These are phyloP conservation scores for Funneliformis mosseae DNA, from an alignment of 192 early-diverging fungal genomes.

Conservation along the genomic window DNA sequence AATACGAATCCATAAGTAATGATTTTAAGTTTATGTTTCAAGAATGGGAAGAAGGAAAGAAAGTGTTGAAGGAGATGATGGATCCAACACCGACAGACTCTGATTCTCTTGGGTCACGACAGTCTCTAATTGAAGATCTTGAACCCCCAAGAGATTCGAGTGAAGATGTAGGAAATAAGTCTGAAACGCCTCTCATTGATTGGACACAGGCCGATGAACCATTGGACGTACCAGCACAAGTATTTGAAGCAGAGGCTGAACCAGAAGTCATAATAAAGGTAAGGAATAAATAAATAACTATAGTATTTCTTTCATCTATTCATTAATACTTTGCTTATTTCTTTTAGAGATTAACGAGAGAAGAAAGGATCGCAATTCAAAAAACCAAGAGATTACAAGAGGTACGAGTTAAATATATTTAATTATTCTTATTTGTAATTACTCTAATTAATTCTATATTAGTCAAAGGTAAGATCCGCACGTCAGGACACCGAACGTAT, in stretches of 20 bases:
- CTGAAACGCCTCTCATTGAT: conserved; percentile 23
- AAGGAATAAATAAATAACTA: background rate
- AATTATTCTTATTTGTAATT: background rate
- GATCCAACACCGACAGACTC: conserved; percentile 33
- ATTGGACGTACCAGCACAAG: conserved; percentile 36
- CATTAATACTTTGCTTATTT: background rate
- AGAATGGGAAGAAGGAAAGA: conserved; percentile 57
- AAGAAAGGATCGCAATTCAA: conserved; percentile 52
- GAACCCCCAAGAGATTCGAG: background rate
- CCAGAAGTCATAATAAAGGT: conserved; percentile 21
- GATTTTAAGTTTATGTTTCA: conserved; percentile 52
- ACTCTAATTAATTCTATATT: background rate
- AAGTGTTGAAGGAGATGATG: conserved; percentile 45
- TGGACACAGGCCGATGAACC: conserved; percentile 28
- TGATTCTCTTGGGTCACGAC: conserved; percentile 10
- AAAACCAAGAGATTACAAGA: conserved; percentile 49
- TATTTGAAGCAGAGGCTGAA: conserved; percentile 50
- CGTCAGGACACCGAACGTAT: conserved; percentile 50
- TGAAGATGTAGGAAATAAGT: conserved; percentile 7
- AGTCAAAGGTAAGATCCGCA: conserved; percentile 36
- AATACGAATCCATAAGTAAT: conserved; percentile 51
- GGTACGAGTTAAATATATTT: conserved; percentile 36
- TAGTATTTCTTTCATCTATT: background rate
- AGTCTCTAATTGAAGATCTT: conserved; percentile 26
- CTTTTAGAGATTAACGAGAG: conserved; percentile 45